phyloP scores from a whole-genome alignment of 345 rosid genomes.

The Lumnitzera littorea region DNA sequence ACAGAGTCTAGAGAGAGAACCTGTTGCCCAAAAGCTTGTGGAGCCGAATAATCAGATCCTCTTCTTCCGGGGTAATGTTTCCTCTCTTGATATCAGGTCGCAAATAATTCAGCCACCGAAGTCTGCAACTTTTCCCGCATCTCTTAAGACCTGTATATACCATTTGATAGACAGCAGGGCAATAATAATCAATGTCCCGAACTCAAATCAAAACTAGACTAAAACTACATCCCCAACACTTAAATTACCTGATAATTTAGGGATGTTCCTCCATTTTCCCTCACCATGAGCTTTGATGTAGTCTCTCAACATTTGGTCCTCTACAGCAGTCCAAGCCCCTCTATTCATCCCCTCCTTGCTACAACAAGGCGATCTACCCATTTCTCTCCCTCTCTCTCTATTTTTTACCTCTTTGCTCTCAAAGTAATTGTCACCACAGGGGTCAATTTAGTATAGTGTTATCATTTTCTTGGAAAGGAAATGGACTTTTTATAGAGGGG shows the following conservation, averaged over 20 bases:
- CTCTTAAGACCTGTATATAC: conserved; percentile 14
- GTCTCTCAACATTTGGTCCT: conserved; percentile 13
- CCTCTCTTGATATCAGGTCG: conserved; percentile 40
- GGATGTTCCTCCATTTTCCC: conserved; percentile 19
- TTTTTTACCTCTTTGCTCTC: too few relatives aligned
- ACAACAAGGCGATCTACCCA: conserved; percentile 9
- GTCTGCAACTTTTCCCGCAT: conserved; percentile 39
- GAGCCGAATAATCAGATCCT: conserved; percentile 33
- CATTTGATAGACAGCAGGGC: too few relatives aligned
- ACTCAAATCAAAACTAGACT: too few relatives aligned
- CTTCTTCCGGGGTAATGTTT: conserved; percentile 29
- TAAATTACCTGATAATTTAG: conserved; percentile 9
- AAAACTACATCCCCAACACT: neutral
- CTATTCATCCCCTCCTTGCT: conserved; percentile 9
- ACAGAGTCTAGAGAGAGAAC: neutral
- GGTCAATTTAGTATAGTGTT: too few relatives aligned
- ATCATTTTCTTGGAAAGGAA: too few relatives aligned
- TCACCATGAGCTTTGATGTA: conserved; percentile 12
- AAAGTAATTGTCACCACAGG: too few relatives aligned
- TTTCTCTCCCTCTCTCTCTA: neutral
- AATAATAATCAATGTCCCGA: too few relatives aligned
- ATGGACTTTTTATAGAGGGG: too few relatives aligned
- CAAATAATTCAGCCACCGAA: conserved; percentile 33
- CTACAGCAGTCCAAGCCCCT: conserved; percentile 16
- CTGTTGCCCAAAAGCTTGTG: conserved; percentile 31